Conservation (phyloP, 1,284 basidiomycete genomes). For the Cutaneotrichosporon sp. region DNA sequence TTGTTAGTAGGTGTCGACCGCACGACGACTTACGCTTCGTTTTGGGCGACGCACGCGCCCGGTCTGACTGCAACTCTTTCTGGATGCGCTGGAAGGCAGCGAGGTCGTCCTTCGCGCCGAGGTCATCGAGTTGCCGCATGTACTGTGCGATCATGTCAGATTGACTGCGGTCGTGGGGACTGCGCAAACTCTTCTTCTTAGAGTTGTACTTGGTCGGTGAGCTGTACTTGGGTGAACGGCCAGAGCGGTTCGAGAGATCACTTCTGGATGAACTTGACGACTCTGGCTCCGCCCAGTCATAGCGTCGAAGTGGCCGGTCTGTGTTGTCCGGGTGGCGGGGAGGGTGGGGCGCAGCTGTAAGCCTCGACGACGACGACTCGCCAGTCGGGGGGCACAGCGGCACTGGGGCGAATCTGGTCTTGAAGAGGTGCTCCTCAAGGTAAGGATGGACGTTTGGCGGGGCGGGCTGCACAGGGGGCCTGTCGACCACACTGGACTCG, state of each 20-base stretch:
- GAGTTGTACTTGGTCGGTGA: neutral
- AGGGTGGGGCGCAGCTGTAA: neutral
- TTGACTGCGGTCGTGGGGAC: neutral
- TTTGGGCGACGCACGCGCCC: neutral
- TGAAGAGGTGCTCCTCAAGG: conserved; percentile 1
- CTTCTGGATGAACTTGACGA: neutral
- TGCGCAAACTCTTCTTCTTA: neutral
- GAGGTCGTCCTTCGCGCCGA: neutral
- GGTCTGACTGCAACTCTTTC: neutral
- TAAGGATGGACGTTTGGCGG: conserved; percentile 7
- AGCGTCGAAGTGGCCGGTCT: neutral
- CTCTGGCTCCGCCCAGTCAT: conserved; percentile 6
- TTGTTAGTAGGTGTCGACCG: neutral
- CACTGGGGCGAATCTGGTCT: neutral
- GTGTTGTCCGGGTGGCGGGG: neutral
- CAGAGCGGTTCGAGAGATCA: neutral
- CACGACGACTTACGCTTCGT: neutral
- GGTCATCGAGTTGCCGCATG: neutral
- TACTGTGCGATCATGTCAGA: neutral
- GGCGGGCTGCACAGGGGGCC: neutral
- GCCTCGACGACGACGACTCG: neutral
- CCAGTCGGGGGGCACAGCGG: neutral
- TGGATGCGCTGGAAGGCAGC: neutral
- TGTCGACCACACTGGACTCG: neutral
- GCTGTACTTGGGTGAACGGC: neutral